phyloP scores from a whole-genome alignment of 1,284 basidiomycete genomes.

The Pyrrhoderma noxium region DNA sequence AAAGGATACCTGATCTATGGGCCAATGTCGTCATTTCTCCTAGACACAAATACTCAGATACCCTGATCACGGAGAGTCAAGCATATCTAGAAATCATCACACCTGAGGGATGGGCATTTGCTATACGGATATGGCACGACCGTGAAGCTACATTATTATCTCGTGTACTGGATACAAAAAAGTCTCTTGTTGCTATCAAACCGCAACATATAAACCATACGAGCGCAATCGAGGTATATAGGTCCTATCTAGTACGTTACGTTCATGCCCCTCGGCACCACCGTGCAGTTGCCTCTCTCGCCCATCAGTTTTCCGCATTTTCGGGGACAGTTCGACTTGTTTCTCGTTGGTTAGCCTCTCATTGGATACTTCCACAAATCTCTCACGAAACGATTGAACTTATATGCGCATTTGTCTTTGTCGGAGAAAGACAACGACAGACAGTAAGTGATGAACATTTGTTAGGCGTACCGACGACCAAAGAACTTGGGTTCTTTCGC shows the following conservation, averaged over 20 bases:
- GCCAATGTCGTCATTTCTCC: conserved; percentile 55
- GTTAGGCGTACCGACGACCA: conserved; percentile 45
- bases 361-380: conserved; percentile 78
- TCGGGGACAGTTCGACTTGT: conserved; percentile 80
- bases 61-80: conserved; percentile 62
- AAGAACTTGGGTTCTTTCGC: conserved; percentile 76
- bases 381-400: conserved; percentile 80
- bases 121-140: conserved; percentile 80
- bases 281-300: conserved; percentile 71
- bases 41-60: conserved; percentile 28
- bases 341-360: conserved; percentile 89
- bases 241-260: conserved; percentile 37
- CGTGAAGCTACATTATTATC: conserved; percentile 79
- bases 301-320: conserved; percentile 76
- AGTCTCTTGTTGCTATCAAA: conserved; percentile 17
- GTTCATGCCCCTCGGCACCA: conserved; percentile 81
- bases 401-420: conserved; percentile 39
- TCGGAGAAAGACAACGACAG: not conserved
- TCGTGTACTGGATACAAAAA: conserved; percentile 47
- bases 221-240: no score
- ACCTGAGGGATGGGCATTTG: conserved; percentile 83
- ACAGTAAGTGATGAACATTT: conserved; percentile 23
- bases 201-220: conserved; percentile 20
- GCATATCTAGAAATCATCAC: conserved; percentile 74
- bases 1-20: conserved; percentile 40